Base-by-base conservation (phyloP, 495 filamentous ascomycete species). In the Bacidia rubella region DNA sequence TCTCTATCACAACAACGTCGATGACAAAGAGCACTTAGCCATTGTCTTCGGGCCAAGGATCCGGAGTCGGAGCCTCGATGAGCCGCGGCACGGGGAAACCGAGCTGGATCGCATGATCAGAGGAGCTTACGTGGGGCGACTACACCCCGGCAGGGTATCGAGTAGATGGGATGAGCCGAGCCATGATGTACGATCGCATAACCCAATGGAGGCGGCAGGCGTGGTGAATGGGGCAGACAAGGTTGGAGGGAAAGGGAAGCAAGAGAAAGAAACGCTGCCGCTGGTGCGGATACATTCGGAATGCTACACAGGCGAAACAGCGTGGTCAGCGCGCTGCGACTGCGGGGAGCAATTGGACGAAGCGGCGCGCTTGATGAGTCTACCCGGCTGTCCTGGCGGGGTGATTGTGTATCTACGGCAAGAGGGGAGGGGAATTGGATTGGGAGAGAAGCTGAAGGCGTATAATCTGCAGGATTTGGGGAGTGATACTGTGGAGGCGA, bases 321-420 rank as follows among this genome's bases (percentile, higher is more conserved):
- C 90, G 0, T 97, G 92, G 92, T 94, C 87, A 1, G 90, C 93
- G 22, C 80, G 92, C 3, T 99, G 92, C 66, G 92, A 99, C 66
- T 99, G 92, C 64, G 92, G 92, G 24, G 93, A 97, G 66, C 92
- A 99, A 65, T 72, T 99, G 1, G 92, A 99, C 62, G 92, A 99
- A 69, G 92, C 93, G 2, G 92, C 90, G 1, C 74, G 92, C 15
- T 68, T 97, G 7, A 97, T 99, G 92, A 86, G 87, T 4, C 68
- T 94, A n/a, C 76, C 77, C 2, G 65, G 69, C 29, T 78, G 77
- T 1, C 72, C 76, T 0, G 89, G 89, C 1, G 92, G 92, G 20
- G 85, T 93, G 7, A 94, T 99, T 56, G 80, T 99, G 52, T 99
- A 98, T 62, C 72, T 98, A 2, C 81, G 92, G 5, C 92, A 98